Evolutionary conservation across 2,329 filamentous ascomycete species (phyloP).

Genomic region (Hortaea sp.): DNA sequence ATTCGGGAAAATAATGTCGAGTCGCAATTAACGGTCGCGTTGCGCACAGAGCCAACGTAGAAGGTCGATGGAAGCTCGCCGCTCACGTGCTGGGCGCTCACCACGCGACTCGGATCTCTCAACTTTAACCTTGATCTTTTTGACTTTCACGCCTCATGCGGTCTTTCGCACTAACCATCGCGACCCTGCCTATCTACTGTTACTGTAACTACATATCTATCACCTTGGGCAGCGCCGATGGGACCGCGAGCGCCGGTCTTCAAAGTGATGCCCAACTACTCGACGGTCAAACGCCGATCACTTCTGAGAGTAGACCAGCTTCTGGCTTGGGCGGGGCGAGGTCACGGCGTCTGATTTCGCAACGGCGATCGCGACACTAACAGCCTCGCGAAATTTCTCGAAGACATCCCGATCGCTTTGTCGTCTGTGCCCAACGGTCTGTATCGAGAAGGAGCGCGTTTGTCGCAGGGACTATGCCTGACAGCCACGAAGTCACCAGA

Average conservation of each 20-base stretch:
- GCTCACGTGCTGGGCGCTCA: slow-evolving; percentile 2
- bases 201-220: too few species aligned
- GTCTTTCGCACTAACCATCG: too few species aligned
- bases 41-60: neutral
- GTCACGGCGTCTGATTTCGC: neutral
- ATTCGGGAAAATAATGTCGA: too few species aligned
- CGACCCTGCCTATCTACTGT: too few species aligned
- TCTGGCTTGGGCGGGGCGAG: neutral
- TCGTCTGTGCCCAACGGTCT: neutral
- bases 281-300: slow-evolving; percentile 1
- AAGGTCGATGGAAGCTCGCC: neutral
- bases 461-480: too few species aligned
- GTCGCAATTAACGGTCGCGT: neutral
- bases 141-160: too few species aligned
- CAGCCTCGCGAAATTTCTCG: slow-evolving; percentile 1
- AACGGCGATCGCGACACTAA: neutral
- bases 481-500: too few species aligned
- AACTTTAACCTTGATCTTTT: too few species aligned
- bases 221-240: neutral
- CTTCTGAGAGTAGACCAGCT: neutral
- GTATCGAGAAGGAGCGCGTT: neutral
- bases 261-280: slow-evolving; percentile 1
- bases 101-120: neutral
- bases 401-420: neutral
- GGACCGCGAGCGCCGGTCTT: neutral